Conservation (phyloP, 768 basidiomycete species). For the Boletus pseudo-olivaceus region DNA sequence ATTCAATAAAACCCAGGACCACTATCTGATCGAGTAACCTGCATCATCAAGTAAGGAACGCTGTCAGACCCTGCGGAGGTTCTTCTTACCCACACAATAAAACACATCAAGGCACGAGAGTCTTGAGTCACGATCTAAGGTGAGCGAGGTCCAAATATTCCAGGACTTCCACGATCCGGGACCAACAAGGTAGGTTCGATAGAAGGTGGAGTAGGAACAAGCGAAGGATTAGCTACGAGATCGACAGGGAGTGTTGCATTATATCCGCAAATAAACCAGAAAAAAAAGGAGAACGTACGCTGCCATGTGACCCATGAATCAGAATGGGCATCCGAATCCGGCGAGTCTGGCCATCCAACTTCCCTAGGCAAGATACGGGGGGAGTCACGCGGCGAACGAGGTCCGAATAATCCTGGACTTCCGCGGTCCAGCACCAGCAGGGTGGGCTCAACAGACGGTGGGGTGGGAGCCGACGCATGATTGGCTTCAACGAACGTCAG, state of each 20-base stretch:
- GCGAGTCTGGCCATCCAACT: neutral
- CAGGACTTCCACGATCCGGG: neutral
- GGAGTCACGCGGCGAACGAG: conserved; percentile 48
- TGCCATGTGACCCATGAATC: neutral
- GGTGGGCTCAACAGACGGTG: conserved; percentile 50
- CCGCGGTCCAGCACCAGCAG: conserved; percentile 50
- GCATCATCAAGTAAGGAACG: neutral
- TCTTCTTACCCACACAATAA: neutral
- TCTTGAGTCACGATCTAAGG: neutral
- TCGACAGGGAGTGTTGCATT: neutral
- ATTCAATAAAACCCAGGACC: neutral
- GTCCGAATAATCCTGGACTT: conserved; percentile 70
- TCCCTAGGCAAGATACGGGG: neutral
- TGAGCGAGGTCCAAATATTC: neutral
- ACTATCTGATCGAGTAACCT: neutral
- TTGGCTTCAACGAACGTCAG: conserved; percentile 42
- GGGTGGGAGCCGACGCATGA: conserved; percentile 49
- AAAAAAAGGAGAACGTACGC: neutral
- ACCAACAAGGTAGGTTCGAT: neutral
- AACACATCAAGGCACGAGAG: neutral
- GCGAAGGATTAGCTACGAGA: neutral
- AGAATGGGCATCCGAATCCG: neutral
- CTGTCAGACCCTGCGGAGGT: neutral
- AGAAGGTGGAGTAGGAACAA: neutral
- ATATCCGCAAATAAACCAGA: neutral